Base-by-base conservation (phyloP, 2,329 filamentous ascomycete species). In the Lachnellula cervina region DNA sequence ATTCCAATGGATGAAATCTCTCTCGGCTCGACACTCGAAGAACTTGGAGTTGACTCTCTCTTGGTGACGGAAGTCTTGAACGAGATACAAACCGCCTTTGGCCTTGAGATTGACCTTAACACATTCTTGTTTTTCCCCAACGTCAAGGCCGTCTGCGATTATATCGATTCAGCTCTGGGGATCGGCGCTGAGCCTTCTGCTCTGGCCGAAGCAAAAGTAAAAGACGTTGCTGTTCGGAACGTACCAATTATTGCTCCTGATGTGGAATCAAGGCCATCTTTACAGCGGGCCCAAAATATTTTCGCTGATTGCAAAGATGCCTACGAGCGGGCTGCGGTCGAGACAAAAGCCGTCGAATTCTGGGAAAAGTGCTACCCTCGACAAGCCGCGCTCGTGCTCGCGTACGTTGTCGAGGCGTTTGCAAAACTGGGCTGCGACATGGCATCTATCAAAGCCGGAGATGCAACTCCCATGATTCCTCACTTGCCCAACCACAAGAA, bases 31-130 rank as follows among this genome's bases (percentile, higher is more conserved):
- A 51, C 19, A 21, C 44, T 58, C 14, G 52, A 46, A 17, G 55
- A 57, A 19, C 55, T 74, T 11, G 72, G 73, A 2, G 64, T 74
- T 13, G 72, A 74, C 52, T 74, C 72, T 7, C 60, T 74, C 9
- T 65, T 73, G 61, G 66, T 59, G 2, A 71, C 66, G 25, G 72
- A 74, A 52, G 56, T 74, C 19, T 54, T 64, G 5, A 55, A 57
- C 14, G 71, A 72, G 16, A 65, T 73, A 9, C 54, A 62, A 37
- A 21, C 45, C 11, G 40, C 32, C 2, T 56, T 60, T 32, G 23
- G 40, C 9, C 14, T 57, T 19, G 32, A 51, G 2, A 47, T 57
- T 48, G 34, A 38, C 21, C 28, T 53, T 7, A 32, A 46, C 4
- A 42, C 32, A 42, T 43, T 53, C 34, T 14, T 37, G 32, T 19